Evolutionary conservation across 306 rosid genomes (phyloP).

Genomic region (Pueraria montana): DNA sequence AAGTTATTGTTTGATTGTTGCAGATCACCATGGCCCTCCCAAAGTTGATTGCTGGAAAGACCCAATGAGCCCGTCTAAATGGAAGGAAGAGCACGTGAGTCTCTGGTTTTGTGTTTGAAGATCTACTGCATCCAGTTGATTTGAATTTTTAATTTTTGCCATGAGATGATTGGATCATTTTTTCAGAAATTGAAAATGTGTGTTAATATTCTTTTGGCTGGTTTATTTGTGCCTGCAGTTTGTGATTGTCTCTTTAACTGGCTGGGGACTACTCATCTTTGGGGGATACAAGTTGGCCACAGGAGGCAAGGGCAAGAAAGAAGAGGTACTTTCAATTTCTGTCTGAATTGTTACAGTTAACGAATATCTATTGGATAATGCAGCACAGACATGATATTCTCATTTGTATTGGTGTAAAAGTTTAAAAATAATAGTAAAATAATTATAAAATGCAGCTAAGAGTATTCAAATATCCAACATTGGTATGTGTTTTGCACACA

Average conservation of each 20-base stretch:
- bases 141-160: slow-evolving; percentile 10
- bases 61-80: slow-evolving; percentile 90
- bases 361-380: neutral
- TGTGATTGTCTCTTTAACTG: slow-evolving; percentile 80
- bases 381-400: neutral
- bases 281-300: slow-evolving; percentile 75
- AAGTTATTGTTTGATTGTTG: slow-evolving; percentile 44
- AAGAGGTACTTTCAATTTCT: slow-evolving; percentile 69
- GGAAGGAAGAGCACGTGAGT: slow-evolving; percentile 99
- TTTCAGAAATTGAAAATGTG: neutral
- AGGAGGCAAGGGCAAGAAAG: slow-evolving; percentile 84
- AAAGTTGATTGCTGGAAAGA: slow-evolving; percentile 82
- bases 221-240: slow-evolving; percentile 66
- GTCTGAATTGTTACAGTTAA: neutral
- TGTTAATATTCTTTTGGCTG: slow-evolving; percentile 43
- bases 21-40: slow-evolving; percentile 91
- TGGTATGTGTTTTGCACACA: neutral
- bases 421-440: too few species aligned
- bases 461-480: too few species aligned
- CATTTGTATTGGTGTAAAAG: too few species aligned
- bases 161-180: slow-evolving; percentile 25
- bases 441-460: too few species aligned
- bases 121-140: neutral
- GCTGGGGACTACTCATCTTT: slow-evolving; percentile 82
- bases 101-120: slow-evolving; percentile 41